A percentile compares a stretch with the other conserved stretches of the same genome.
These are phyloP conservation scores for Stachybotrys elegans DNA, from an alignment of 2,329 filamentous ascomycete species.

Conservation along the genomic window DNA sequence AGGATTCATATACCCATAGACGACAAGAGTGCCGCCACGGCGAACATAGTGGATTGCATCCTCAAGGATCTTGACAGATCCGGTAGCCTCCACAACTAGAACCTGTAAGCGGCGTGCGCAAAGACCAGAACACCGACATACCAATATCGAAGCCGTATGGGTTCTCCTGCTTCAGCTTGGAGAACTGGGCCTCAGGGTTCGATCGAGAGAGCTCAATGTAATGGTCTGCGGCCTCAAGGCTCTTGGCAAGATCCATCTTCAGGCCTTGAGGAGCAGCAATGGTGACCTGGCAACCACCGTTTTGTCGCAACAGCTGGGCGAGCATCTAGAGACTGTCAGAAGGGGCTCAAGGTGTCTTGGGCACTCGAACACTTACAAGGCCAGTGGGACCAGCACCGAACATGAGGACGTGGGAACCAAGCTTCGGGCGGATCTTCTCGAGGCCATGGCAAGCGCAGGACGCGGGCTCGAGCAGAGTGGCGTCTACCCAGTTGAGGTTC, in stretches of 20 bases:
- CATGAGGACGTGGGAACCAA: slow-evolving; percentile 60
- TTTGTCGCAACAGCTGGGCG: slow-evolving; percentile 57
- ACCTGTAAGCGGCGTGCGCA: slow-evolving; percentile 10
- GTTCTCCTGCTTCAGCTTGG: slow-evolving; percentile 57
- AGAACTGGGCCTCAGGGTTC: slow-evolving; percentile 54
- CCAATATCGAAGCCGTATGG: slow-evolving; percentile 70
- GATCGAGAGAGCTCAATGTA: slow-evolving; percentile 50
- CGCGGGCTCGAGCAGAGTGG: slow-evolving; percentile 64
- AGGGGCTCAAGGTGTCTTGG: neutral
- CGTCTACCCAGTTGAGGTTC: slow-evolving; percentile 63
- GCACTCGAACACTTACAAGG: slow-evolving; percentile 34
- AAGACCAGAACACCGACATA: slow-evolving; percentile 14
- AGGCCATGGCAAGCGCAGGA: slow-evolving; percentile 68
- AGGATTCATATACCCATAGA: slow-evolving; percentile 47
- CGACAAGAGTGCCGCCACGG: slow-evolving; percentile 65
- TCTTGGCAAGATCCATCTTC: slow-evolving; percentile 65
- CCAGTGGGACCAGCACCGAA: slow-evolving; percentile 65
- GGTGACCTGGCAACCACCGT: slow-evolving; percentile 65
- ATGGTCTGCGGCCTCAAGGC: slow-evolving; percentile 47
- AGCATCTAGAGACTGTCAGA: slow-evolving; percentile 33
- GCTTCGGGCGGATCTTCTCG: slow-evolving; percentile 62
- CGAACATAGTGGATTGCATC: slow-evolving; percentile 67
- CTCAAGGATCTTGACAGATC: slow-evolving; percentile 63
- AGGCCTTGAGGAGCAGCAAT: slow-evolving; percentile 63
- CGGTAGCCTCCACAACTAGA: slow-evolving; percentile 61